Base-by-base conservation (phyloP, 2,329 filamentous ascomycete genomes). In the Hymenoscyphus repandus region DNA sequence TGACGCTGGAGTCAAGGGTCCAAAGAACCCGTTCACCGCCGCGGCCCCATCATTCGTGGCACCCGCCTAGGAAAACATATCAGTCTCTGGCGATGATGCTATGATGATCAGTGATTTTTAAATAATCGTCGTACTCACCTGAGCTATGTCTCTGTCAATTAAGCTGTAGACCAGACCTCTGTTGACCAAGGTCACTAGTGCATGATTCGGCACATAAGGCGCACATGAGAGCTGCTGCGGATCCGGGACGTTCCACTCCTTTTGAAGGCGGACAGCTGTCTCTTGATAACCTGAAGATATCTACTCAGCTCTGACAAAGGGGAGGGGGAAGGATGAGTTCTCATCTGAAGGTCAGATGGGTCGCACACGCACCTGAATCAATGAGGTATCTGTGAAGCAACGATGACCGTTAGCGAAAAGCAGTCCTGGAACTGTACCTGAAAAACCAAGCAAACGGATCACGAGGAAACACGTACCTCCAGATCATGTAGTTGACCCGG, bases 401-500 rank as follows among this genome's bases (percentile, higher is more conserved):
- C 46, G 58, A 50, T 51, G 56, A 49, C 44, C 50, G 60, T 65
- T 66, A 64, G 62, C 63, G 60, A 65, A 58, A 53, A 49, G 43
- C 50, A 49, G 27, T 49, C 50, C 53, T 31, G 10, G 18, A 34
- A 11, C 46, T 46, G 58, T 58, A 58, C 57, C 58, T 58, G 54
- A 56, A 59, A 55, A 56, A 49, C 53, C 50, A 51, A 59, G 50
- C 41, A 47, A 49, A 59, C 52, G 57, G 61, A 64, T 62, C 59
- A 64, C 56, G 58, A 59, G 58, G 52, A 59, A 59, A 62, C 56
- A 66, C 81, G 70, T 75, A 85, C 82, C 80, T 83, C 82, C 82
- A 85, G 67, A 85, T 76, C 68, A 85, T 76, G 75, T 80, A 85
- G 74, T 85, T 85, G 75, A 85, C 73, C 74, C 79, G 76, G 69